These are phyloP conservation scores for Acacia crassicarpa DNA, from an alignment of 306 rosid species.

Conservation along the genomic window DNA sequence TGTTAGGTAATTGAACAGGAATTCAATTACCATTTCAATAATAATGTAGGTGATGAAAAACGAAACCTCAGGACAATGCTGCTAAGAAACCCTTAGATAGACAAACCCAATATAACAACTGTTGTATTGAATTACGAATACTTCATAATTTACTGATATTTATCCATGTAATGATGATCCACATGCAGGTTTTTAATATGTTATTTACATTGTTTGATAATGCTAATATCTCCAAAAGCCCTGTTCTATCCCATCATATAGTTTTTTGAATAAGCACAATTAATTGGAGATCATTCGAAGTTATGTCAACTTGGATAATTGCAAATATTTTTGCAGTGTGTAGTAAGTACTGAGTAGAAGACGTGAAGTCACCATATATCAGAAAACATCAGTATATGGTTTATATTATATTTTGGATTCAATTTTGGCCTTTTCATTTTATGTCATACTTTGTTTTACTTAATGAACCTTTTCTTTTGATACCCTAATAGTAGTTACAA, in stretches of 20 bases:
- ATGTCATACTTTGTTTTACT: neutral
- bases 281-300: constrained; percentile 11
- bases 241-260: neutral
- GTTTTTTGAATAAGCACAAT: neutral
- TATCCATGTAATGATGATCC: neutral
- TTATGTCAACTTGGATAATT: neutral
- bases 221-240: neutral
- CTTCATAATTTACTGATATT: neutral
- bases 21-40: too few species aligned
- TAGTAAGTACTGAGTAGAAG: neutral
- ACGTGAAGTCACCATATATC: constrained; percentile 12
- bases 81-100: neutral
- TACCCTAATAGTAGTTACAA: constrained; percentile 29
- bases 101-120: neutral
- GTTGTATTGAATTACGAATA: neutral
- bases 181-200: neutral
- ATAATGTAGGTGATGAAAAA: neutral
- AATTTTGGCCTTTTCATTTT: neutral
- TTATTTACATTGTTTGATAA: neutral
- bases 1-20: too few species aligned
- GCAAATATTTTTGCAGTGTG: neutral
- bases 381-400: constrained; percentile 15
- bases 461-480: neutral
- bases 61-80: neutral
- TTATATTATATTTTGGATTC: neutral